phyloP scores from a whole-genome alignment of 1,284 basidiomycete genomes.

The Rhodotorula sp. region DNA sequence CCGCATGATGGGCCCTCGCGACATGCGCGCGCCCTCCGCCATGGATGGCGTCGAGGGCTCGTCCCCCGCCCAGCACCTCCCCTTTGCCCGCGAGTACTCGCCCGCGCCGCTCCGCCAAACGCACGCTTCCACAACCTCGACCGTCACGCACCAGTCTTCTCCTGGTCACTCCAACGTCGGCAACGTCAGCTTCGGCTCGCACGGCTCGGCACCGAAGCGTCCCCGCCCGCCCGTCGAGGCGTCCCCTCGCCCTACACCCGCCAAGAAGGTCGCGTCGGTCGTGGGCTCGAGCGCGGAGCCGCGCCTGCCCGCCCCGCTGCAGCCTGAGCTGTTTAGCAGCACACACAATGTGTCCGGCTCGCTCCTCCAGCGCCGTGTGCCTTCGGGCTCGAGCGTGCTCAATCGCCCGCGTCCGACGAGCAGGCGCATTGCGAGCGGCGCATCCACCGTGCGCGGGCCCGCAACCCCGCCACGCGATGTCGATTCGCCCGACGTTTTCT shows the following conservation, averaged over 20 bases:
- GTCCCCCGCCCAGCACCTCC: constrained; percentile 10
- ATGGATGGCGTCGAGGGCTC: not conserved
- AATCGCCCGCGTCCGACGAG: constrained; percentile 13
- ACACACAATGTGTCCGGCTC: not conserved
- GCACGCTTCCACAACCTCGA: not conserved
- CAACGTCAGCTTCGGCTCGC: not conserved
- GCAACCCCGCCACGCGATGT: constrained; percentile 15
- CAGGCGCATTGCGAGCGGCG: constrained; percentile 16
- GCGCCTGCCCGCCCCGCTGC: constrained; percentile 1
- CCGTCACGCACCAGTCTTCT: not conserved
- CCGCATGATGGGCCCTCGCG: constrained; percentile 20
- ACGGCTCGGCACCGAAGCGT: constrained; percentile 10
- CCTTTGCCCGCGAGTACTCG: constrained; percentile 19
- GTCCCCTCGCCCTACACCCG: constrained; percentile 30
- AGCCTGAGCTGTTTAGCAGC: not conserved
- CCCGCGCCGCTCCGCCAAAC: constrained; percentile 9
- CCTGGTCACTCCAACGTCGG: not conserved
- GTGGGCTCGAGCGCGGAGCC: constrained; percentile 1
- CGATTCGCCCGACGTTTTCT: constrained; percentile 11
- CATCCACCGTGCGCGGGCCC: constrained; percentile 22
- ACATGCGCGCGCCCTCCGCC: constrained; percentile 8
- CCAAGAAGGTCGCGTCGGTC: constrained; percentile 33
- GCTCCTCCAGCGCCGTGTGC: constrained; percentile 5
- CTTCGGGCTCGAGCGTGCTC: constrained; percentile 8
- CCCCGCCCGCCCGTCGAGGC: constrained; percentile 18